Base-by-base conservation (phyloP, 2,329 filamentous ascomycete species). In the Sphaerulina vaccinii region DNA sequence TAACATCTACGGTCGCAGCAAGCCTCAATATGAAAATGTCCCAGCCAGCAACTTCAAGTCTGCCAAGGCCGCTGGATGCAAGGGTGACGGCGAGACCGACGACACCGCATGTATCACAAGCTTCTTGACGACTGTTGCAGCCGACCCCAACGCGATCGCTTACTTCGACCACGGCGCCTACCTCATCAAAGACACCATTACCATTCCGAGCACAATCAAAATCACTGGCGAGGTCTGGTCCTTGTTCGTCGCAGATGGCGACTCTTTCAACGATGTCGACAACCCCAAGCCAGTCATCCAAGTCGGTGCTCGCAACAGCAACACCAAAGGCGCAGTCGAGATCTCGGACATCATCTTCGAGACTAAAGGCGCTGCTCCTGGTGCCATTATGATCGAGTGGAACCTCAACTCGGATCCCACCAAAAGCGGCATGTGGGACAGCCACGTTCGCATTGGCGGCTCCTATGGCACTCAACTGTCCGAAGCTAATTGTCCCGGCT, bases 151-250 rank as follows among this genome's bases (percentile, higher is more conserved):
- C 60, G 51, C 52, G 7, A 74, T 86, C 41, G 75, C 85, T 15
- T 84, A 82, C 70, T 83, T 83, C 62, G 82, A 85, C 59, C 81
- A 85, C 60, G 83, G 82, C 52, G 78, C 80, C 19, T 86, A 86
- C 66, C 65, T 83, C 27, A 74, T 86, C 66, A 80, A 75, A 19
- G 73, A 79, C 54, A 85, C 83, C 4, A 71, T 86, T 65, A 76
- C 75, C 48, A 74, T 85, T 2, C 82, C 82, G 6, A 67, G 69
- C 32, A 71, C 70, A 52, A 84, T 92, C 74, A 87, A 85, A 73
- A 91, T 97, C 67, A 88, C 88, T 6, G 92, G 92, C 63, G 90
- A 96, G 73, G 84, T 95, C 67, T 96, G 89, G 88, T 86, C 92
- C 2, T 74, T 95, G 56, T 86, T 97, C 69, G 86, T 96, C 79